Evolutionary conservation across 2,329 filamentous ascomycete species (phyloP).

Genomic region (Aaosphaeria pasadenensis): DNA sequence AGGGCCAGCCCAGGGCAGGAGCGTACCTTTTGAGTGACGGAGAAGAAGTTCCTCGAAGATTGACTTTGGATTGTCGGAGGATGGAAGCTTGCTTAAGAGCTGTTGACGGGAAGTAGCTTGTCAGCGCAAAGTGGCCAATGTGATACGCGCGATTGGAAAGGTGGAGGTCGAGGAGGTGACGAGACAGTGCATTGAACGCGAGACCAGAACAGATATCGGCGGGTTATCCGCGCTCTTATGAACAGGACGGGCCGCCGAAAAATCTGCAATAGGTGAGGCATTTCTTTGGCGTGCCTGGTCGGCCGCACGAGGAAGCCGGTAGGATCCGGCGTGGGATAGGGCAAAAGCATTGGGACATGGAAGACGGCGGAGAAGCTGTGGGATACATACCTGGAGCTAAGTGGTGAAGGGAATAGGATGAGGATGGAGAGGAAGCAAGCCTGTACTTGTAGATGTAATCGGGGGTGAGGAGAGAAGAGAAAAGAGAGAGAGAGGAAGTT

Average conservation of each 20-base stretch:
- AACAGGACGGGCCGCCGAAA: slow-evolving; percentile 29
- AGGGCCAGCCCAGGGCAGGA: not conserved
- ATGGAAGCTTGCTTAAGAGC: slow-evolving; percentile 21
- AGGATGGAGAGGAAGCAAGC: slow-evolving; percentile 3
- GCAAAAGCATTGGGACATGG: slow-evolving; percentile 14
- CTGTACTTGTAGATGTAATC: no score
- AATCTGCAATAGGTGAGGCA: slow-evolving; percentile 33
- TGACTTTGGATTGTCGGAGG: slow-evolving; percentile 7
- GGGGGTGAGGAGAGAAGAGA: not conserved
- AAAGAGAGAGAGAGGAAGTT: not conserved
- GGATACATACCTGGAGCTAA: slow-evolving; percentile 23
- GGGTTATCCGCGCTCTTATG: slow-evolving; percentile 22
- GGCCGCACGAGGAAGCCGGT: slow-evolving; percentile 26
- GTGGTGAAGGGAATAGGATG: slow-evolving; percentile 1
- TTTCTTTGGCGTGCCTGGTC: slow-evolving; percentile 26
- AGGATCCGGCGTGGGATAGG: slow-evolving; percentile 4
- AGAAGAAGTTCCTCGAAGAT: slow-evolving; percentile 13
- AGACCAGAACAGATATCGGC: slow-evolving; percentile 13
- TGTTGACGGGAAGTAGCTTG: slow-evolving; percentile 22
- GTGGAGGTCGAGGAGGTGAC: slow-evolving; percentile 19
- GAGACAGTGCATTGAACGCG: slow-evolving; percentile 27
- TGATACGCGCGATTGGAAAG: slow-evolving; percentile 21
- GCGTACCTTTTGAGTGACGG: slow-evolving; percentile 32
- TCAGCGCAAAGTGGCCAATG: slow-evolving; percentile 27
- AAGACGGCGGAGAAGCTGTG: slow-evolving; percentile 14